Evolutionary conservation across 805 yeast species (phyloP).

Genomic region (Candida silvatica): DNA sequence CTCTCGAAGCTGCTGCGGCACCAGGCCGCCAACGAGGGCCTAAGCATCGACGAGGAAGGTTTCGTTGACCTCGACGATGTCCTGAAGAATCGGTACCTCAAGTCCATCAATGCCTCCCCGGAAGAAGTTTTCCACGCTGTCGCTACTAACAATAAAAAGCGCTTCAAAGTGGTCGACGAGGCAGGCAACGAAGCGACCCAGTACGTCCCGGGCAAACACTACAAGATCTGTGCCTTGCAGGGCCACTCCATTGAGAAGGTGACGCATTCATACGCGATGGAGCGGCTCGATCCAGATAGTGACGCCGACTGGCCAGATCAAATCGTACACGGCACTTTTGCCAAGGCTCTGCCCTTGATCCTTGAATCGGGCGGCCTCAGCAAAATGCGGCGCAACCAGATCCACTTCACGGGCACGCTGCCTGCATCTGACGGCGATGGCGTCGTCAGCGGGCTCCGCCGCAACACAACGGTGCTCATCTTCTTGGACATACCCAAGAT

Average conservation of each 20-base stretch:
- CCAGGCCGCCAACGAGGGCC: slow-evolving; percentile 62
- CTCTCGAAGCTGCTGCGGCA: slow-evolving; percentile 79
- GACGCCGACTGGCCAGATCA: slow-evolving; percentile 36
- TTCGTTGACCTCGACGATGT: slow-evolving; percentile 48
- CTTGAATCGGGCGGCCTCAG: slow-evolving; percentile 47
- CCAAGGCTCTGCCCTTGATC: slow-evolving; percentile 37
- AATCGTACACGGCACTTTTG: slow-evolving; percentile 77
- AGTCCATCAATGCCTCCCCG: slow-evolving; percentile 42
- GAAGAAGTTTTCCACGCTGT: slow-evolving; percentile 60
- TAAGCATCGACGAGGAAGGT: slow-evolving; percentile 61
- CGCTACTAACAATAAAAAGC: slow-evolving; percentile 53
- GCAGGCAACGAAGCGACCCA: slow-evolving; percentile 1
- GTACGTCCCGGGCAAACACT: slow-evolving; percentile 16
- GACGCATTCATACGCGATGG: slow-evolving; percentile 27
- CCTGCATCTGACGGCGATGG: slow-evolving; percentile 19
- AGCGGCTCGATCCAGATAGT: slow-evolving; percentile 11
- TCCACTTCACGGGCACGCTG: slow-evolving; percentile 69
- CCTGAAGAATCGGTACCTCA: slow-evolving; percentile 48
- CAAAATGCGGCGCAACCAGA: slow-evolving; percentile 71
- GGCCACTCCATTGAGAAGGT: slow-evolving; percentile 68
- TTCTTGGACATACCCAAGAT: slow-evolving; percentile 50
- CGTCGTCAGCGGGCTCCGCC: slow-evolving; percentile 70
- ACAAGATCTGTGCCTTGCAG: slow-evolving; percentile 76
- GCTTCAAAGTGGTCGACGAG: slow-evolving; percentile 43
- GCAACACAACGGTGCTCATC: slow-evolving; percentile 47